These are phyloP conservation scores for Rossbeevera mucosa DNA, from an alignment of 768 basidiomycete species.

Conservation along the genomic window DNA sequence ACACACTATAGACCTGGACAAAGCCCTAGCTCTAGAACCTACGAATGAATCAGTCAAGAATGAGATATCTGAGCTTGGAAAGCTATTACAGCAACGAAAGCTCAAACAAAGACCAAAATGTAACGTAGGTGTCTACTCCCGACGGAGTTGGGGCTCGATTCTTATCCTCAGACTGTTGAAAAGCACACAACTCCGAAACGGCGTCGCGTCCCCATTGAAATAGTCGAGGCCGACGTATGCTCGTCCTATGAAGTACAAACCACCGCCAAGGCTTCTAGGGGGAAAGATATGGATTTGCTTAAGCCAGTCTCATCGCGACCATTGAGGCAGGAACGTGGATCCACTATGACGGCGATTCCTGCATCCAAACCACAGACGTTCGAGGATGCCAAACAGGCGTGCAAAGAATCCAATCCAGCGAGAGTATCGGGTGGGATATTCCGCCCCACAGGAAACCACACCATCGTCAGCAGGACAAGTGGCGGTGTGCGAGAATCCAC, in stretches of 20 bases:
- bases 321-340: constrained; percentile 17
- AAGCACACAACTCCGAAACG: constrained; percentile 33
- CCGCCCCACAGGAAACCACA: constrained; percentile 55
- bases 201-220: constrained; percentile 60
- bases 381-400: constrained; percentile 53
- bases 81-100: constrained; percentile 31
- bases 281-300: constrained; percentile 27
- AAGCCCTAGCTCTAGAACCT: constrained; percentile 59
- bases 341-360: constrained; percentile 4
- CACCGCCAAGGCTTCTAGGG: neutral
- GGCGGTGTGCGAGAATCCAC: constrained; percentile 4
- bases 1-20: constrained; percentile 50
- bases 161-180: constrained; percentile 9
- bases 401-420: constrained; percentile 42
- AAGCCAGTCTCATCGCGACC: constrained; percentile 39
- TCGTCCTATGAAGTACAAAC: neutral
- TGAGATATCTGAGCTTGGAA: constrained; percentile 53
- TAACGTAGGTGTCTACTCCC: constrained; percentile 9
- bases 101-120: constrained; percentile 35
- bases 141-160: neutral
- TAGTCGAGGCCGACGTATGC: constrained; percentile 39
- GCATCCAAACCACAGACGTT: constrained; percentile 38
- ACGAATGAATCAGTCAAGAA: constrained; percentile 56
- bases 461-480: constrained; percentile 43
- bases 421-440: constrained; percentile 72